These are phyloP conservation scores for Fusarium austroafricanum DNA, from an alignment of 2,329 filamentous ascomycete species.

Conservation along the genomic window DNA sequence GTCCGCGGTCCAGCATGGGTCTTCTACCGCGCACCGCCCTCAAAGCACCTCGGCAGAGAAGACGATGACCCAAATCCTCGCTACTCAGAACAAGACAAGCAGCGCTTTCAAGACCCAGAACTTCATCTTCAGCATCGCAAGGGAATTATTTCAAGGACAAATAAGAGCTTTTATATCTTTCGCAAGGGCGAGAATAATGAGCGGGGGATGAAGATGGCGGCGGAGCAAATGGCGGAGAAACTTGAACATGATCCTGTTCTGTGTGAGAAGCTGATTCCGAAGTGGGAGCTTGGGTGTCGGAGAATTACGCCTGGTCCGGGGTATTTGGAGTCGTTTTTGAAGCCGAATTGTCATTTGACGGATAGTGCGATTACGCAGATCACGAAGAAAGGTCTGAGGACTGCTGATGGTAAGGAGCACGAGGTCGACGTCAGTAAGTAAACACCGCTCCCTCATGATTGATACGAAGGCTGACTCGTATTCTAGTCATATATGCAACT, in stretches of 20 bases:
- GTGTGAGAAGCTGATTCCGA: constrained; percentile 37
- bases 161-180: constrained; percentile 53
- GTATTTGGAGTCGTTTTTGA: constrained; percentile 38
- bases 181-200: constrained; percentile 41
- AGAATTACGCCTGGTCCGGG: constrained; percentile 39
- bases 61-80: constrained; percentile 46
- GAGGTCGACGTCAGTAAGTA: constrained; percentile 41
- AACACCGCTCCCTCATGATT: not conserved
- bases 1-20: constrained; percentile 52
- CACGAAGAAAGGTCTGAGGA: constrained; percentile 31
- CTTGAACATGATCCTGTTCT: constrained; percentile 37
- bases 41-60: constrained; percentile 46
- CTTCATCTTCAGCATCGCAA: constrained; percentile 63
- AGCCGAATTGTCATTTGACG: constrained; percentile 36
- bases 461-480: not conserved
- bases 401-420: constrained; percentile 36
- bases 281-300: constrained; percentile 39
- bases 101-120: constrained; percentile 63
- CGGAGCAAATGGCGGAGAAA: constrained; percentile 41
- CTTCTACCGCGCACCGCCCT: constrained; percentile 50
- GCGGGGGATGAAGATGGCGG: constrained; percentile 36
- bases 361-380: constrained; percentile 37
- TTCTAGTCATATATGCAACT: constrained; percentile 63
- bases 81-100: constrained; percentile 55
- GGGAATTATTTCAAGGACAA: constrained; percentile 44